Evolutionary conservation across 2,329 filamentous ascomycete genomes (phyloP).

Genomic region (Diaporthe citrichinensis): DNA sequence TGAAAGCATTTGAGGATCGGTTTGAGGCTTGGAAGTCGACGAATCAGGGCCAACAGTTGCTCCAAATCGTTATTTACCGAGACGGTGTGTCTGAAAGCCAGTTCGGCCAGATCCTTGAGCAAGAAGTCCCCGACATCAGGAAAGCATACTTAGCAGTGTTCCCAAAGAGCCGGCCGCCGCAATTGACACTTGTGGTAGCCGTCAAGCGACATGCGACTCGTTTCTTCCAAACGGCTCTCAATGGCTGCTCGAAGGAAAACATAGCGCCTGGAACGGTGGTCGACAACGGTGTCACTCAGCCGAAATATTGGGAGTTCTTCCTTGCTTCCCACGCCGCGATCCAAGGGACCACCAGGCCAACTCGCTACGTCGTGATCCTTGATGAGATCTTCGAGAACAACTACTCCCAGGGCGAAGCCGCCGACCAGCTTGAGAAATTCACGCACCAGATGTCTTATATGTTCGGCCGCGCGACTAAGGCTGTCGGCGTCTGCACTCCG

Average conservation of each 20-base stretch:
- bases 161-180: too few species aligned
- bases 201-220: constrained; percentile 92
- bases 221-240: too few species aligned
- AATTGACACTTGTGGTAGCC: constrained; percentile 81
- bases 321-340: constrained; percentile 85
- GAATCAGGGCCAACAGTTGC: constrained; percentile 70
- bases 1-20: constrained; percentile 73
- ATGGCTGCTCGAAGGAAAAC: too few species aligned
- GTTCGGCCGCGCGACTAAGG: constrained; percentile 88
- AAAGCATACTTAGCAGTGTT: constrained; percentile 68
- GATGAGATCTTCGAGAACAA: constrained; percentile 76
- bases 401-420: too few species aligned
- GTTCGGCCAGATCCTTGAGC: constrained; percentile 75
- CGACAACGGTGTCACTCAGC: constrained; percentile 85
- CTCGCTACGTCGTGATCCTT: constrained; percentile 84
- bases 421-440: constrained; percentile 77
- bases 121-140: constrained; percentile 78
- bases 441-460: constrained; percentile 88
- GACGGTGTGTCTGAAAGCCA: constrained; percentile 93
- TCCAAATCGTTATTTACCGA: constrained; percentile 86
- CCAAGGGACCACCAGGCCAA: constrained; percentile 86
- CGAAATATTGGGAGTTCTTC: constrained; percentile 86
- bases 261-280: constrained; percentile 89
- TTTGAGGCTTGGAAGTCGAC: constrained; percentile 74
- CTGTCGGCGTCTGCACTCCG: constrained; percentile 87